These are phyloP conservation scores for Zygotorulaspora sp. DNA, from an alignment of 805 yeast genomes.

Conservation along the genomic window DNA sequence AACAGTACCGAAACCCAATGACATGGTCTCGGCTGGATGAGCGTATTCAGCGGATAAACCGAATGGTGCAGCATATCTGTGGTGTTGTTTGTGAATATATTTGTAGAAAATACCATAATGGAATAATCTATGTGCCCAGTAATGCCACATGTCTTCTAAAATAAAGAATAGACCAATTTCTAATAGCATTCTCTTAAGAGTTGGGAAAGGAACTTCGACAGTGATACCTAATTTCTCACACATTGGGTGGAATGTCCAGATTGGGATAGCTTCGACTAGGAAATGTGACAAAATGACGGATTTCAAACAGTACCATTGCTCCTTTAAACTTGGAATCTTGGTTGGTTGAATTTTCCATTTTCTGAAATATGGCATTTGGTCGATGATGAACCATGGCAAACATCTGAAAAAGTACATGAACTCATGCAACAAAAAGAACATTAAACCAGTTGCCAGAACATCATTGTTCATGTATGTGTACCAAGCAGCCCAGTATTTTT, in stretches of 20 bases:
- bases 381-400: constrained; percentile 88
- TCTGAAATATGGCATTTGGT: constrained; percentile 77
- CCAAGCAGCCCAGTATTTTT: constrained; percentile 84
- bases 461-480: constrained; percentile 83
- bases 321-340: constrained; percentile 70
- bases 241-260: constrained; percentile 94
- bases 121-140: constrained; percentile 87
- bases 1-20: constrained; percentile 91
- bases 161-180: constrained; percentile 79
- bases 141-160: constrained; percentile 94
- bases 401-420: constrained; percentile 86
- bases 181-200: constrained; percentile 47
- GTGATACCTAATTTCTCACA: constrained; percentile 77
- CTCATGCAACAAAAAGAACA: constrained; percentile 82
- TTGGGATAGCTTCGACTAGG: constrained; percentile 91
- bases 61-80: constrained; percentile 95
- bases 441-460: constrained; percentile 82
- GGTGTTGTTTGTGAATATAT: constrained; percentile 95
- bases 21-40: constrained; percentile 88
- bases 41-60: constrained; percentile 98
- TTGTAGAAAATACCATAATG: constrained; percentile 88
- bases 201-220: constrained; percentile 82
- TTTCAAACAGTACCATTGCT: constrained; percentile 91
- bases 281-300: constrained; percentile 81
- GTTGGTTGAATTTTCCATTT: constrained; percentile 86